These are phyloP conservation scores for Poa pratensis DNA, from an alignment of 176 grass and related monocot genomes.

Conservation along the genomic window DNA sequence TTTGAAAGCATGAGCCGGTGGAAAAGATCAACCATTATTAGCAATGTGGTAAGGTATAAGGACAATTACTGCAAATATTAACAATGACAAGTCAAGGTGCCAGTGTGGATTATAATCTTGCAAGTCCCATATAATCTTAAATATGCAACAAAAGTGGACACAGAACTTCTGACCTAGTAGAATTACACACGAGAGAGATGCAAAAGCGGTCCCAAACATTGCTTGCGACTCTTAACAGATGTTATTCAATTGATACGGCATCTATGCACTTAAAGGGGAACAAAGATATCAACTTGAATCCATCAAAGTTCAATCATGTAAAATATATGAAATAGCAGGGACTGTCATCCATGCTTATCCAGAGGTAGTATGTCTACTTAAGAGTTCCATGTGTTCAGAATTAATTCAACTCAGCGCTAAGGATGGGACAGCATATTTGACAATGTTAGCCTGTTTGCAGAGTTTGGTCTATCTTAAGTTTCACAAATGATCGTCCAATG, in stretches of 20 bases:
- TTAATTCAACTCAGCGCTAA: not conserved
- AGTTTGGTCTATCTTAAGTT: conserved; percentile 24
- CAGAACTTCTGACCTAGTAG: not conserved
- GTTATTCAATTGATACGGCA: conserved; percentile 28
- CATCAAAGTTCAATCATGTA: conserved; percentile 19
- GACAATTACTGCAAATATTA: not conserved
- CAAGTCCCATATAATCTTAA: not conserved
- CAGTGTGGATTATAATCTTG: conserved; percentile 1
- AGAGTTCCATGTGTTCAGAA: conserved; percentile 10
- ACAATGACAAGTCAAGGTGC: conserved; percentile 13
- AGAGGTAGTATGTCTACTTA: conserved; percentile 37
- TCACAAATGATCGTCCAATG: not conserved
- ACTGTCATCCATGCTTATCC: conserved; percentile 14
- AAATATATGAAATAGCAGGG: conserved; percentile 9
- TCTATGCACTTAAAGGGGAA: conserved; percentile 13
- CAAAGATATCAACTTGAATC: conserved; percentile 11
- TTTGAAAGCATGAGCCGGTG: conserved; percentile 1
- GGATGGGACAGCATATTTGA: conserved; percentile 26
- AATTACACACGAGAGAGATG: not conserved
- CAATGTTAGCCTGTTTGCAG: conserved; percentile 10
- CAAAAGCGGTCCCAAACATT: not conserved
- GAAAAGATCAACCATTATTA: conserved; percentile 24
- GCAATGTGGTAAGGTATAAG: not conserved
- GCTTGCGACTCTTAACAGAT: not conserved
- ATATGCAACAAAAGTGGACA: not conserved